Evolutionary conservation across 2,329 filamentous ascomycete genomes (phyloP).

Genomic region (Pseudocercospora eumusae): DNA sequence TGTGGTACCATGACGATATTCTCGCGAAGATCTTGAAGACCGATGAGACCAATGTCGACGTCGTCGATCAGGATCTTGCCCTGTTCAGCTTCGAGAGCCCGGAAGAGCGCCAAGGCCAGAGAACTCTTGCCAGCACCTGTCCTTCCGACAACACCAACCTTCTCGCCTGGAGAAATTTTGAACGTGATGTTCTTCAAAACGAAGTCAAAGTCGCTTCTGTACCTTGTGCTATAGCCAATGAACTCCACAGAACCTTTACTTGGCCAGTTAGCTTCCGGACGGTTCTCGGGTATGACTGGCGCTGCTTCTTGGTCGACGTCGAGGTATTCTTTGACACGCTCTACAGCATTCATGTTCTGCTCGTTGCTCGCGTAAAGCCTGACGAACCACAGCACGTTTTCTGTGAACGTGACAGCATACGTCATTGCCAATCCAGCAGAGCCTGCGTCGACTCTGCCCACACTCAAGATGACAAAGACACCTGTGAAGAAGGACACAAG

Average conservation of each 20-base stretch:
- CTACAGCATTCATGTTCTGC: slow-evolving; percentile 99
- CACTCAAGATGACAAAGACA: slow-evolving; percentile 81
- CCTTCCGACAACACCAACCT: slow-evolving; percentile 92
- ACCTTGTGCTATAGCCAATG: slow-evolving; percentile 82
- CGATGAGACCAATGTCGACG: slow-evolving; percentile 86
- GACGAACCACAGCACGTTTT: slow-evolving; percentile 95
- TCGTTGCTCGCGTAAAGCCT: slow-evolving; percentile 92
- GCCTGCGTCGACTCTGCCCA: slow-evolving; percentile 82
- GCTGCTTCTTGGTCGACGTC: slow-evolving; percentile 92
- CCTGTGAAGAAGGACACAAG: slow-evolving; percentile 92
- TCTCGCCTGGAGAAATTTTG: slow-evolving; percentile 81
- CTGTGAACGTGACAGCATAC: slow-evolving; percentile 94
- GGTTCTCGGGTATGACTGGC: slow-evolving; percentile 72
- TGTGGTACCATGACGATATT: slow-evolving; percentile 97
- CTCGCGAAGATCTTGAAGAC: slow-evolving; percentile 88
- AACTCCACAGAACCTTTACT: slow-evolving; percentile 84
- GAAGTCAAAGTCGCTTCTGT: slow-evolving; percentile 81
- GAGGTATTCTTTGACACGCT: slow-evolving; percentile 95
- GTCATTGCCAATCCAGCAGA: slow-evolving; percentile 91
- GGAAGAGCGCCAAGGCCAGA: slow-evolving; percentile 87
- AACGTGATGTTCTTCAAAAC: slow-evolving; percentile 84
- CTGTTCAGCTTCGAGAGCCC: slow-evolving; percentile 84
- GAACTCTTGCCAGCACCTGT: slow-evolving; percentile 98
- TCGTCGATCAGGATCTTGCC: slow-evolving; percentile 89
- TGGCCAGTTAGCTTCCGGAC: slow-evolving; percentile 81